Conservation (phyloP, 179 eudicot species). For the Silene vulgaris region DNA sequence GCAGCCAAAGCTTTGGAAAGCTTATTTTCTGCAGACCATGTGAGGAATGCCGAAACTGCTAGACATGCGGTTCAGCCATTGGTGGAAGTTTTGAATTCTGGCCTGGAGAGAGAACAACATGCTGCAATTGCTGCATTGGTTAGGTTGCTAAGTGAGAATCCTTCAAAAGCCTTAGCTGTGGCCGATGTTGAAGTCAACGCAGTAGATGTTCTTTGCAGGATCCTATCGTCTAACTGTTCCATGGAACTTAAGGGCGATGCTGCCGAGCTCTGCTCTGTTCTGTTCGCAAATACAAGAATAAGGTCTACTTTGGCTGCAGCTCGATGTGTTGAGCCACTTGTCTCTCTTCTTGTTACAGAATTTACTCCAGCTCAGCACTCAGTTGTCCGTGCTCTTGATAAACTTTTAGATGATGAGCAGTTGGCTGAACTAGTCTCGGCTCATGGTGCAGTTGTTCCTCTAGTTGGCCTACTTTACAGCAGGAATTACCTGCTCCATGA, state of each 20-base stretch:
- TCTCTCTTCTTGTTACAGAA: conserved; percentile 78
- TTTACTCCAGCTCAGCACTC: conserved; percentile 81
- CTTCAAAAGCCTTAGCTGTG: conserved; percentile 76
- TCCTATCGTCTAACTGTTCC: conserved; percentile 72
- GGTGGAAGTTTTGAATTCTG: conserved; percentile 83
- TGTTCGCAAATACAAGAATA: conserved; percentile 81
- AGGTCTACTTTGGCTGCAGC: conserved; percentile 85
- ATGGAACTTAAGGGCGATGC: conserved; percentile 94
- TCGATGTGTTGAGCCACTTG: conserved; percentile 88
- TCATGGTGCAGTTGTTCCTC: conserved; percentile 89
- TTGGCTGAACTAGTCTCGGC: conserved; percentile 86
- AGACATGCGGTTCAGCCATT: conserved; percentile 95
- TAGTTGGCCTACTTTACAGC: conserved; percentile 81
- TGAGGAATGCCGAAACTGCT: conserved; percentile 81
- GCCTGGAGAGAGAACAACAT: conserved; percentile 93
- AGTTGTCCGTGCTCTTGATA: conserved; percentile 79
- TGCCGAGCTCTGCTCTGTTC: conserved; percentile 84
- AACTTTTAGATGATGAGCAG: conserved; percentile 85
- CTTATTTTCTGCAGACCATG: conserved; percentile 90
- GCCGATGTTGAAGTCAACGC: conserved; percentile 91
- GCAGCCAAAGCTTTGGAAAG: conserved; percentile 94
- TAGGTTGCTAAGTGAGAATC: conserved; percentile 73
- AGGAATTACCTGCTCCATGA: conserved; percentile 77
- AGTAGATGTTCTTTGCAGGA: conserved; percentile 85
- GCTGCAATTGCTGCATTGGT: conserved; percentile 98